Base-by-base conservation (phyloP, 2,329 filamentous ascomycete species). In the Sphaerulina populicola region DNA sequence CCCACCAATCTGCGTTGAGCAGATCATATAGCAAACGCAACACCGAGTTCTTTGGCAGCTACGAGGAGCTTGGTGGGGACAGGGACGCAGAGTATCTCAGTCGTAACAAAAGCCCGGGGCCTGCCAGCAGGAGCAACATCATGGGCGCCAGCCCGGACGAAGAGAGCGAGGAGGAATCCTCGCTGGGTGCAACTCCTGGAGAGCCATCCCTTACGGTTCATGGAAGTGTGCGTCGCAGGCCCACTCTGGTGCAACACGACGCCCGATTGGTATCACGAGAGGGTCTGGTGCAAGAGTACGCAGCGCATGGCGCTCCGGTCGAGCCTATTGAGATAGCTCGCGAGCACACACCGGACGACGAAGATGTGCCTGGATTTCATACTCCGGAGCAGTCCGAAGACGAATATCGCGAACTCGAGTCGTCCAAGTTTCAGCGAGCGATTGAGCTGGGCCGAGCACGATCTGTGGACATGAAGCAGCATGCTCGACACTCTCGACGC, bases 51-150 rank as follows among this genome's bases (percentile, higher is more conserved):
- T 74, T 71, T 35, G 77, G 75, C 39, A 78, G 76, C 1, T 83
- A 84, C 48, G 86, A 90, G 55, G 83, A 87, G 45, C 73, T 83
- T 29, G 64, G 64, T 7, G 55, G 56, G 6, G 64, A 68, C 47
- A 78, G 76, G 12, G 83, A 88, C 54, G 87, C 91, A 54, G 86
- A 93, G 61, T 88, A 88, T 61, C 77, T 89, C 53, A 80, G 46
- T 11, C 55, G 58, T 11, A 53, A 53, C 44, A 41, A 31, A 42
- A 50, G 35, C 23, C 49, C 42, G 18, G 50, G 40, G 6, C 47
- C 47, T 33, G 39, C 42, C n/a, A 48, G 44, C 30, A 44, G 44
- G 14, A 41, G 33, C 30, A 44, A 53, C 6, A 38, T 55, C 4
- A 23, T 70, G 78, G 46, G 74, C 71, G 9, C 71, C 71, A 41